These are phyloP conservation scores for Cetraspora pellucida DNA, from an alignment of 192 early-diverging fungal genomes.

Conservation along the genomic window DNA sequence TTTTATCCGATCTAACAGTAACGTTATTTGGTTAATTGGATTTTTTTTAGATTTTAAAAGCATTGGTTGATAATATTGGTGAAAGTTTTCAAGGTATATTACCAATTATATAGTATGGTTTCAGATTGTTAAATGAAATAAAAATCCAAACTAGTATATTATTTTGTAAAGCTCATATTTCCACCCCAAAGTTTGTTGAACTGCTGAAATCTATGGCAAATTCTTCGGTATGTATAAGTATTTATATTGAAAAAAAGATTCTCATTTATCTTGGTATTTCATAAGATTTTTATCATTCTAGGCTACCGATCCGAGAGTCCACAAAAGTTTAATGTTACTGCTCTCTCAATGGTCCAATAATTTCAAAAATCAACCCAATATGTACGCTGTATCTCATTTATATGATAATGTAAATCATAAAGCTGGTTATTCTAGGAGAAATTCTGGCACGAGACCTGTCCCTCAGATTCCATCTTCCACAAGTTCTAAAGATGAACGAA, in stretches of 20 bases:
- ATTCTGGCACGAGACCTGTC: not conserved
- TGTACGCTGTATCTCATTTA: not conserved
- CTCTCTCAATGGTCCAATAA: slow-evolving; percentile 10
- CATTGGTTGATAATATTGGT: slow-evolving; percentile 20
- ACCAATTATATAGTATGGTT: not conserved
- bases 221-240: slow-evolving; percentile 9
- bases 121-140: not conserved
- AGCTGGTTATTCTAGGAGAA: not conserved
- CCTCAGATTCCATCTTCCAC: not conserved
- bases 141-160: not conserved
- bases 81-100: slow-evolving; percentile 3
- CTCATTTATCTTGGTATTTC: not conserved
- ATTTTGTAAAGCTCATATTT: slow-evolving; percentile 16
- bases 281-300: not conserved
- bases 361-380: slow-evolving; percentile 10
- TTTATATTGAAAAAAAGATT: not conserved
- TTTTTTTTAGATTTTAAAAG: slow-evolving; percentile 15
- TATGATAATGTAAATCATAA: not conserved
- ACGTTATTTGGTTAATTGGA: not conserved
- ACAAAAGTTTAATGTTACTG: slow-evolving; percentile 18
- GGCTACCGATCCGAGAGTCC: slow-evolving; percentile 21
- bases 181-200: slow-evolving; percentile 20
- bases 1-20: not conserved
- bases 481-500: not conserved
- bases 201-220: not conserved